Base-by-base conservation (phyloP, 192 early-diverging fungal species). In the Coemansia sp. region DNA sequence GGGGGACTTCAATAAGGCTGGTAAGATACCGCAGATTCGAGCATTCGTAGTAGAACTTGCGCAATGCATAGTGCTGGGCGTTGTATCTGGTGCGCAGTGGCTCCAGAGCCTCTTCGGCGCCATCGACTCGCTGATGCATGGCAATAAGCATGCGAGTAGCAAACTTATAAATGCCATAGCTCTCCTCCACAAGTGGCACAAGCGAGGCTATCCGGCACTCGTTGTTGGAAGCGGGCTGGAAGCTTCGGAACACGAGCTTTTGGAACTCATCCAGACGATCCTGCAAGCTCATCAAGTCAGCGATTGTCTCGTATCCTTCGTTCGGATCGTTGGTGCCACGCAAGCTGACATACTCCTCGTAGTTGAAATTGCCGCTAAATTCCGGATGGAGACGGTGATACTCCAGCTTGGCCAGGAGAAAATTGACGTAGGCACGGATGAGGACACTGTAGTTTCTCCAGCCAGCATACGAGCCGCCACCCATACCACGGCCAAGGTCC, bases 291-390 rank as follows among this genome's bases (percentile, higher is more conserved):
- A 99, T 88, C 46, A 99, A 80, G 66, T 99, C 95, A 48, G 86
- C 90, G 76, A 99, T 99, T 14, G 95, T 97, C 64, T 99, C 97
- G 74, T 93, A 99, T 84, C 97, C 97, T 86, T 97, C 97, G 76
- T 99, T 97, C 24, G 97, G 97, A 79, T 99, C 97, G 65, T 96
- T 92, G 51, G 95, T 91, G 56, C 92, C 91, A 73, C 92, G 94
- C 62, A 99, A 75, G 40, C 91, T 92, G 39, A 95, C 88, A 66
- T 96, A 99, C 71, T 99, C 97, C 63, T 97, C 92, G 78, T 99
- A 99, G 69, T 97, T 94, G 85, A 99, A 99, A 60, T 84, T 91
- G 21, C 94, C 97, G 58, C 88, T 91, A 71, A 97, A 99, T 62
- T 95, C 93, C 10, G 93, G 93, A 71, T 96, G 94, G 39, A 88